phyloP scores from a whole-genome alignment of 441 rosid genomes.

The Raphanus hybrid region DNA sequence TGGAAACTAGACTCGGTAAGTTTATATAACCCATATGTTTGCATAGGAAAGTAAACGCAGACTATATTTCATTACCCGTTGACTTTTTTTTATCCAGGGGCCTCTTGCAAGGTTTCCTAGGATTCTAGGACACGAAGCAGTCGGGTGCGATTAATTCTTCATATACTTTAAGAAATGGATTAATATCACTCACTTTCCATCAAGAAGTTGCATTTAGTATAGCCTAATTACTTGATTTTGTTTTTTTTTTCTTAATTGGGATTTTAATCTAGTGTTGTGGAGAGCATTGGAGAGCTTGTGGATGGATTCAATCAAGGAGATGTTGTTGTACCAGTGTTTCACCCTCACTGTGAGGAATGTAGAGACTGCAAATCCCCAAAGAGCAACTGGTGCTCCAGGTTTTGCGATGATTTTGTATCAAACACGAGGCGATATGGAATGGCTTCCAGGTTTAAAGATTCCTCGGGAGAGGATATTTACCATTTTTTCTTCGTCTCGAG shows the following conservation, averaged over 20 bases:
- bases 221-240: too few relatives aligned
- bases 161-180: not conserved
- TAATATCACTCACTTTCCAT: not conserved
- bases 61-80: not conserved
- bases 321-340: slow-evolving; percentile 62
- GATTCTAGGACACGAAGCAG: slow-evolving; percentile 78
- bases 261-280: slow-evolving; percentile 54
- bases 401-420: not conserved
- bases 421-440: slow-evolving; percentile 61
- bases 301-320: slow-evolving; percentile 63
- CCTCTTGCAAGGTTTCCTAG: slow-evolving; percentile 55
- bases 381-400: slow-evolving; percentile 55
- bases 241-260: not conserved
- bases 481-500: slow-evolving; percentile 67
- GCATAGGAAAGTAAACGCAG: not conserved
- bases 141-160: not conserved
- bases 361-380: slow-evolving; percentile 58
- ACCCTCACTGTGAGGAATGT: slow-evolving; percentile 56
- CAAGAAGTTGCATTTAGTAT: not conserved
- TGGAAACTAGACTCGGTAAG: slow-evolving; percentile 58
- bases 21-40: not conserved
- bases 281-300: slow-evolving; percentile 76
- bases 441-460: slow-evolving; percentile 54
- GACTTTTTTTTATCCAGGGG: slow-evolving; percentile 40
- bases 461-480: slow-evolving; percentile 55